A percentile compares a stretch with the other conserved stretches of the same genome.
phyloP scores from a whole-genome alignment of 768 basidiomycete genomes.

The Phlegmacium glaucopus region DNA sequence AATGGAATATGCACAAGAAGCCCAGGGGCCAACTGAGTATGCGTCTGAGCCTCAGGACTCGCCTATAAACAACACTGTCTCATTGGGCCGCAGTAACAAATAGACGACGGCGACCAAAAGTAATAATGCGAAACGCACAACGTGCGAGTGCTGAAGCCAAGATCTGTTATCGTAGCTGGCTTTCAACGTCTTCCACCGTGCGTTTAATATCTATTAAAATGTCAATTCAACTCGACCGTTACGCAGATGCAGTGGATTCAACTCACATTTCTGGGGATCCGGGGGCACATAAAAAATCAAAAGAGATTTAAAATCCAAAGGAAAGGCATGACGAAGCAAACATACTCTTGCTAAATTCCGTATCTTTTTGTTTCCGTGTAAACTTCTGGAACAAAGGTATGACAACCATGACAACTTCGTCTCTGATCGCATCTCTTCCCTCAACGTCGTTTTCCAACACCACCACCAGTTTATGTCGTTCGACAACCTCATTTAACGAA shows the following conservation, averaged over 20 bases:
- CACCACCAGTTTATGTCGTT: conserved; percentile 65
- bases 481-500: conserved; percentile 72
- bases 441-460: conserved; percentile 71
- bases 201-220: conserved; percentile 68
- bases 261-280: no score
- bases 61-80: no score
- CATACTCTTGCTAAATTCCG: conserved; percentile 84
- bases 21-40: no score
- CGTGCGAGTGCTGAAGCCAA: no score
- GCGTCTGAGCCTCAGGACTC: no score
- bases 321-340: conserved; percentile 8
- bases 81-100: no score
- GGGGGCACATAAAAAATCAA: conserved; percentile 1
- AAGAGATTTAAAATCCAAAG: not conserved
- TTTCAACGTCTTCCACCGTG: conserved; percentile 70
- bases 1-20: no score
- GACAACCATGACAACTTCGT: conserved; percentile 76
- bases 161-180: conserved; percentile 45
- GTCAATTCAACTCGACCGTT: conserved; percentile 8
- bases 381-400: conserved; percentile 74
- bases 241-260: conserved; percentile 1
- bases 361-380: conserved; percentile 70
- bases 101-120: no score
- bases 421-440: conserved; percentile 54
- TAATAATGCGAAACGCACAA: no score